Percentiles rank a stretch among this genome's conserved stretches.
These are phyloP conservation scores for Orbilia ellipsospora DNA, from an alignment of 2,329 filamentous ascomycete species.

Conservation along the genomic window DNA sequence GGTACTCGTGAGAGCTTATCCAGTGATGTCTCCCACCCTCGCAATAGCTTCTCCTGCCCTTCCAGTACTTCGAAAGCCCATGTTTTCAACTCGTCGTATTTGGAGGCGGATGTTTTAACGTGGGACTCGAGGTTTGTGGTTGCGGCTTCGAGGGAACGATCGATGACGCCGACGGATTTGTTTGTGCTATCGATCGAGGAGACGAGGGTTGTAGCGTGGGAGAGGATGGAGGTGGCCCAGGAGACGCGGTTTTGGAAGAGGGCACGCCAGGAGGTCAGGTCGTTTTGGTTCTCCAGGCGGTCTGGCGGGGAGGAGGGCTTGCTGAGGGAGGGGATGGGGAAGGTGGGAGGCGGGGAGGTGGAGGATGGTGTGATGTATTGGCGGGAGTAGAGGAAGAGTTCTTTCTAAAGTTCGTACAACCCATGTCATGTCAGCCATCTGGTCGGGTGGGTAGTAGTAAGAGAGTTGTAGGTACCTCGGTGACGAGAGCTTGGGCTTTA, in stretches of 20 bases:
- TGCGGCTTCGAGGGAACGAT: slow-evolving; percentile 83
- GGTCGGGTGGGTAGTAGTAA: background rate
- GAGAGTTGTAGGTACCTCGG: slow-evolving; percentile 71
- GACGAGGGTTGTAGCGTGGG: slow-evolving; percentile 75
- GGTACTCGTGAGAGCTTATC: slow-evolving; percentile 73
- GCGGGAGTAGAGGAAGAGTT: slow-evolving; percentile 93
- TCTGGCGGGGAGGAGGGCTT: slow-evolving; percentile 77
- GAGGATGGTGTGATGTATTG: slow-evolving; percentile 72
- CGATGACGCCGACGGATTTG: slow-evolving; percentile 80
- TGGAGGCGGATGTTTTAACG: slow-evolving; percentile 76
- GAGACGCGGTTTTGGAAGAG: slow-evolving; percentile 82
- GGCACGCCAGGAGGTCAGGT: slow-evolving; percentile 86
- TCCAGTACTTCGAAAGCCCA: slow-evolving; percentile 76
- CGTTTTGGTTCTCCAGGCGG: slow-evolving; percentile 80
- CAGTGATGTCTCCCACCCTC: slow-evolving; percentile 76
- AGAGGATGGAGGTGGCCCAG: slow-evolving; percentile 79
- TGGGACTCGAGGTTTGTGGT: slow-evolving; percentile 84
- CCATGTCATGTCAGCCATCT: no score
- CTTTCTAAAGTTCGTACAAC: slow-evolving; percentile 70
- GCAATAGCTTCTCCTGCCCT: slow-evolving; percentile 74
- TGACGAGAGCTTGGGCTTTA: slow-evolving; percentile 80
- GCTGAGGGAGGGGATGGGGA: slow-evolving; percentile 70
- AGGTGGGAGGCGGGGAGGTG: slow-evolving; percentile 67
- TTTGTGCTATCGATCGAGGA: slow-evolving; percentile 70
- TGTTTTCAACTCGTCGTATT: slow-evolving; percentile 75